Base-by-base conservation (phyloP, 2,329 filamentous ascomycete species). In the Parastagonospora avenae region DNA sequence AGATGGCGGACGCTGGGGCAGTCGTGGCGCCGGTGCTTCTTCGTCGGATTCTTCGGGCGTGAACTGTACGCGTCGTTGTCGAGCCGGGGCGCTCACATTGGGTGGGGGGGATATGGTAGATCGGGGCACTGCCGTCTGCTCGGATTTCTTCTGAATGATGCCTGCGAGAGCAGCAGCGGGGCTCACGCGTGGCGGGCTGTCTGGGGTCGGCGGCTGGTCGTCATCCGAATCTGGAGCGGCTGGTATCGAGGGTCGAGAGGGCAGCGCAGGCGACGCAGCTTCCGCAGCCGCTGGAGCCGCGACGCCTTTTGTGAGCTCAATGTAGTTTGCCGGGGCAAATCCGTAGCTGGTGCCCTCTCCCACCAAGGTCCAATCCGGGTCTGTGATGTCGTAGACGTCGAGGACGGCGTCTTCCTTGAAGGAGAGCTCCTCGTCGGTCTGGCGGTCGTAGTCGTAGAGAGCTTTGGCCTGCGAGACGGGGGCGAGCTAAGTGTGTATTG, bases 371-470 rank as follows among this genome's bases (percentile, higher is more conserved):
- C 94, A 99, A 76, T 99, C 94, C 11, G 91, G 91, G 73, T 99
- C 94, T 4, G 91, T 89, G 8, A 83, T 87, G 74, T 99, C 94
- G 76, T 90, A 97, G 41, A 99, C 90, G 54, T 89, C 80, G 42
- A 99, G 82, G 38, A 85, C 77, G 35, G 89, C 87, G 70, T 96
- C 92, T 78, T 99, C 94, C 42, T 90, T 84, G 71, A 99, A 97
- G 19, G 93, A 97, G 8, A 99, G 81, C 76, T 99, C 94, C 76
- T 99, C 94, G 70, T 99, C 94, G 19, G 94, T 99, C 77, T 99
- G 94, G 64, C 93, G 86, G 43, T 90, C 90, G 74, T 99, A 99
- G 74, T 99, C 94, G 79, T 93, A 99, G n/a, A 97, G 84, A n/a
- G 94, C 91, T 73, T 89, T 92, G 42, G 93, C 94, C 61, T 87